Base-by-base conservation (phyloP, 371 early-diverging fungal genomes). In the Rhizomucor miehei region DNA sequence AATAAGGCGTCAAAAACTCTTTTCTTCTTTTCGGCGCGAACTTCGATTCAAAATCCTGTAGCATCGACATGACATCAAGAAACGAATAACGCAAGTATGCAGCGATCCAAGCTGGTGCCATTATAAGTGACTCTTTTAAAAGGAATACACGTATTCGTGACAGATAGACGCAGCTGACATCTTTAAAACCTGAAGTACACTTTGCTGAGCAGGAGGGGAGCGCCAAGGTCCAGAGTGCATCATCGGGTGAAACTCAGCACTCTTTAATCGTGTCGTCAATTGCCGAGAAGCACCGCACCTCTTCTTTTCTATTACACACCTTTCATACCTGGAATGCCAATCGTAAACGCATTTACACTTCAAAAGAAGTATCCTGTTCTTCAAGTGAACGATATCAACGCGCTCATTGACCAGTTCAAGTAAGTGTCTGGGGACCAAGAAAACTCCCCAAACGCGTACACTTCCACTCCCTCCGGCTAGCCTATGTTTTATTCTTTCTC, bases 401-500 rank as follows among this genome's bases (percentile, higher is more conserved):
- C 59, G 6, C 74, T 86, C 17, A 81, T 84, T 63, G 78, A 77
- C 55, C 74, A 79, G 55, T 86, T 86, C 77, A 72, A 69, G 87
- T 82, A 81, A 67, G 71, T 51, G 35, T 21, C 1, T 35, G 17
- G 51, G 51, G 29, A 37, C 17, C 17, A 20, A 43, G 9, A 44
- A 20, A 25, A 39, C n/a, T 29, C 44, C 17, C 19, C 40, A 36
- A 40, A 16, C 12, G 38, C n/a, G 16, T 37, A 49, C n/a, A 44
- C 17, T 19, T 45, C 21, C 37, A 12, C 13, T n/a, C 35, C 16
- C 16, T 19, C 21, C 29, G 10, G 9, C 48, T 36, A 4, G 23
- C 41, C 14, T n/a, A n/a, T n/a, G n/a, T 10, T 16, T 46, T 41
- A 41, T 41, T 41, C 43, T 41, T 17, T 21, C 47, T 44, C 45